Conservation (phyloP, 73 alveolate genomes). For the Paramecium octaurelia region DNA sequence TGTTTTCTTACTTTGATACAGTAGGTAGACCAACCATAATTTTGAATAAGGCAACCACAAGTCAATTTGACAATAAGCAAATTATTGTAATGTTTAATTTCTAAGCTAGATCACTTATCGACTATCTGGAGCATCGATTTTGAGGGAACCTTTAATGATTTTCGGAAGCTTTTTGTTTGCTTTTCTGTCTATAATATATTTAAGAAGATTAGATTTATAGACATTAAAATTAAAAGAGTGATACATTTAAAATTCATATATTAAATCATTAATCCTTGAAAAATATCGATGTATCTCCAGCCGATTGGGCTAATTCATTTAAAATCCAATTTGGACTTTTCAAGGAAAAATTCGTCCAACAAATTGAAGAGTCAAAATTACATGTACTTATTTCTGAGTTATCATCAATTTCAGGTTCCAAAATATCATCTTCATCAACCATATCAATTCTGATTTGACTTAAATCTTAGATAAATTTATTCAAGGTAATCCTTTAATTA, state of each 20-base stretch:
- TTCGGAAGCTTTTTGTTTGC: constrained; percentile 48
- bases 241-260: background rate
- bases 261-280: background rate
- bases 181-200: background rate
- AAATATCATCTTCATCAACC: background rate
- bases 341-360: background rate
- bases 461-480: background rate
- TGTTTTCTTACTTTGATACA: constrained; percentile 73
- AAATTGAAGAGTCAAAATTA: background rate
- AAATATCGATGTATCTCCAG: background rate
- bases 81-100: constrained; percentile 56
- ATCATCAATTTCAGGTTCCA: background rate
- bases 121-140: background rate
- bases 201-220: constrained; percentile 55
- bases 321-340: background rate
- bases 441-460: background rate
- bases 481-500: background rate
- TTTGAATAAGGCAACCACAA: constrained; percentile 65
- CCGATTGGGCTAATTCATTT: background rate
- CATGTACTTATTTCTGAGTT: background rate
- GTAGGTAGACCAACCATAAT: constrained; percentile 77
- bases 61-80: constrained; percentile 67
- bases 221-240: constrained; percentile 52
- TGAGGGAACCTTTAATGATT: constrained; percentile 51
- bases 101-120: constrained; percentile 25